Evolutionary conservation across 345 rosid genomes (phyloP).

Genomic region (Citrus maxima): DNA sequence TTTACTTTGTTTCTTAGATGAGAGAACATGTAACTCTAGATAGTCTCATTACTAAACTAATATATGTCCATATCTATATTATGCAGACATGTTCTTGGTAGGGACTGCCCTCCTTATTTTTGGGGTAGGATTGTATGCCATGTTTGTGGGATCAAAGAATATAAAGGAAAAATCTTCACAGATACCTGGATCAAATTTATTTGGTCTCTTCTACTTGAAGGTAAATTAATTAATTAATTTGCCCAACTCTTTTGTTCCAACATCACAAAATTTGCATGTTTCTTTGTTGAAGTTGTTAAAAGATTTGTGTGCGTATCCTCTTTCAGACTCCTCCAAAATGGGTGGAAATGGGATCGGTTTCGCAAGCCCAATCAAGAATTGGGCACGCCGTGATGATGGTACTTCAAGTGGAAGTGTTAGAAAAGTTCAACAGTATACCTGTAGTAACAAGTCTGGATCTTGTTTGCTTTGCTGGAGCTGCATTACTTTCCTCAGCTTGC

Average conservation of each 20-base stretch:
- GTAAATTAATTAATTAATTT: slow-evolving; percentile 10
- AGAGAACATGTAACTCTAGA: too few species aligned
- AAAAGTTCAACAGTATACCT: slow-evolving; percentile 56
- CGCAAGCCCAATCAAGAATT: slow-evolving; percentile 59
- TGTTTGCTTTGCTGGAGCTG: slow-evolving; percentile 64
- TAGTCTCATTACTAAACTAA: neutral
- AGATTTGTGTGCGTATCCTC: neutral
- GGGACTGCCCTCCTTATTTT: slow-evolving; percentile 65
- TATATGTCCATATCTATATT: neutral
- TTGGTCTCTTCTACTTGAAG: slow-evolving; percentile 50
- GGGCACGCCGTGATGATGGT: slow-evolving; percentile 69
- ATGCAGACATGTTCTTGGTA: slow-evolving; percentile 65
- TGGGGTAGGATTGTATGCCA: slow-evolving; percentile 54
- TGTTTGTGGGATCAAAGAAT: slow-evolving; percentile 57
- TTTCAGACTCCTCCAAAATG: slow-evolving; percentile 50
- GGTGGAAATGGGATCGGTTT: slow-evolving; percentile 50
- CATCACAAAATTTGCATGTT: neutral
- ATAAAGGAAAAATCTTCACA: slow-evolving; percentile 9
- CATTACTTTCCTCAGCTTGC: slow-evolving; percentile 52
- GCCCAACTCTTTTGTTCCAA: neutral
- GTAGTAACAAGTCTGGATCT: slow-evolving; percentile 52
- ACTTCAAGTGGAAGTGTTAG: slow-evolving; percentile 70
- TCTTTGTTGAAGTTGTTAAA: neutral
- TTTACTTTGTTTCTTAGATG: neutral
- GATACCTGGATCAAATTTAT: slow-evolving; percentile 43